Conservation (phyloP, 352 stramenopile species). For the Pythium brachiatum region DNA sequence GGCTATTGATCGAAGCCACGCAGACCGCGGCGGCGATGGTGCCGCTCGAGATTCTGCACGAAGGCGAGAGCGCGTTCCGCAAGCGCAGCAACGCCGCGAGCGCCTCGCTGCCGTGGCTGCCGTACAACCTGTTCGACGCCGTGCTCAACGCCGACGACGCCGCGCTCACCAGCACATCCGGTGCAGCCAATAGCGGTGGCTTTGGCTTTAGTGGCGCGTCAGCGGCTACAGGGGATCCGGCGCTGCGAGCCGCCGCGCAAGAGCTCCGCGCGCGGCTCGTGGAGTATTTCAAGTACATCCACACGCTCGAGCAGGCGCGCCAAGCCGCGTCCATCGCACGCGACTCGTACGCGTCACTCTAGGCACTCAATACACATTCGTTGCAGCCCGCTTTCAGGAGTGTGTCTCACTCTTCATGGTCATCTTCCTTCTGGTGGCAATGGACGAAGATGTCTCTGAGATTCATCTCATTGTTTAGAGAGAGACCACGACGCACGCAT, state of each 20-base stretch:
- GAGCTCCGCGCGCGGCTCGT: constrained; percentile 39
- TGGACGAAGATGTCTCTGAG: no score
- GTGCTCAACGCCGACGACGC: constrained; percentile 49
- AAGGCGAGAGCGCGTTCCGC: constrained; percentile 37
- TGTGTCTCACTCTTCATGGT: no score
- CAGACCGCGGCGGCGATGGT: constrained; percentile 48
- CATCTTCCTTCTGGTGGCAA: no score
- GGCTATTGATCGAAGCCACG: constrained; percentile 60
- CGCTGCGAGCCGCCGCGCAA: constrained; percentile 33
- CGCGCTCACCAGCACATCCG: constrained; percentile 28
- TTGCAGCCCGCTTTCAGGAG: neutral
- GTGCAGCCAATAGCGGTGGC: neutral
- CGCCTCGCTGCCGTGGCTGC: constrained; percentile 53
- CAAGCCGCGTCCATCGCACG: constrained; percentile 43
- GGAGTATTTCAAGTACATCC: constrained; percentile 53
- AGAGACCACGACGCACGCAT: no score
- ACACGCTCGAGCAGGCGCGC: constrained; percentile 51
- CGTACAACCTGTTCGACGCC: constrained; percentile 64
- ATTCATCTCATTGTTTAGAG: no score
- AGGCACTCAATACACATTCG: neutral
- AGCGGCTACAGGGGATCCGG: constrained; percentile 4
- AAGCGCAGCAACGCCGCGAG: constrained; percentile 30
- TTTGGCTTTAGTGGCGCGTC: constrained; percentile 17
- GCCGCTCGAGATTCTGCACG: constrained; percentile 35
- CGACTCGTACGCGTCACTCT: constrained; percentile 22